Evolutionary conservation across 1,284 basidiomycete genomes (phyloP).

Genomic region (Schizopora paradoxa): DNA sequence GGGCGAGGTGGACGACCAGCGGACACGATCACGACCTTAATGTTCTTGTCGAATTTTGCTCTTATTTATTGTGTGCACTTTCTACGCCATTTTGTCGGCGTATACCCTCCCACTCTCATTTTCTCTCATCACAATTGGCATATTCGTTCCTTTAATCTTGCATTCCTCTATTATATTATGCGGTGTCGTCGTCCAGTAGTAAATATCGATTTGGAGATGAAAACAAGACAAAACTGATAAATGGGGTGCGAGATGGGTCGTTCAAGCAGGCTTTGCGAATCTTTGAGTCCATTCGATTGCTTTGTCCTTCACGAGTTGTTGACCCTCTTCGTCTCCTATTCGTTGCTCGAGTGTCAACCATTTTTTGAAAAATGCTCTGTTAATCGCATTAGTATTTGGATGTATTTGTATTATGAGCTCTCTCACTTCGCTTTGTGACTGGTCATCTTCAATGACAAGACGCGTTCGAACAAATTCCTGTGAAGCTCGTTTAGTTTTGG

Average conservation of each 20-base stretch:
- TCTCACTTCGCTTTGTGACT: slow-evolving; percentile 90
- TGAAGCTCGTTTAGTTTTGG: slow-evolving; percentile 9
- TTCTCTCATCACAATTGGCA: slow-evolving; percentile 9
- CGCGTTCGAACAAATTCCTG: slow-evolving; percentile 82
- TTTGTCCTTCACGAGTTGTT: slow-evolving; percentile 76
- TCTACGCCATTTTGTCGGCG: slow-evolving; percentile 18
- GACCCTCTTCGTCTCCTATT: slow-evolving; percentile 84
- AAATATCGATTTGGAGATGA: slow-evolving; percentile 30
- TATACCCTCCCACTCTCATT: slow-evolving; percentile 8
- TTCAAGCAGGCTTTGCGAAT: slow-evolving; percentile 6
- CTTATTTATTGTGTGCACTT: slow-evolving; percentile 28
- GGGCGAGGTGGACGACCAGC: slow-evolving; percentile 63
- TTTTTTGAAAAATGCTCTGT: slow-evolving; percentile 91
- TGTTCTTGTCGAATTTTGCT: slow-evolving; percentile 30
- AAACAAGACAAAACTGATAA: no score
- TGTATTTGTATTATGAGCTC: background rate
- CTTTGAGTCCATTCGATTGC: slow-evolving; percentile 85
- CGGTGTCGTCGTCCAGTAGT: slow-evolving; percentile 23
- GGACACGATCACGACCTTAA: slow-evolving; percentile 65
- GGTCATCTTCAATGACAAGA: slow-evolving; percentile 81
- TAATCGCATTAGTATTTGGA: slow-evolving; percentile 19
- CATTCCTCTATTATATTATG: slow-evolving; percentile 25
- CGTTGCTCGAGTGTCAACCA: slow-evolving; percentile 89
- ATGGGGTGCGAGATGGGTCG: no score
- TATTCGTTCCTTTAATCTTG: slow-evolving; percentile 13